Evolutionary conservation across 768 basidiomycete genomes (phyloP).

Genomic region (Rhodocollybia butyracea): DNA sequence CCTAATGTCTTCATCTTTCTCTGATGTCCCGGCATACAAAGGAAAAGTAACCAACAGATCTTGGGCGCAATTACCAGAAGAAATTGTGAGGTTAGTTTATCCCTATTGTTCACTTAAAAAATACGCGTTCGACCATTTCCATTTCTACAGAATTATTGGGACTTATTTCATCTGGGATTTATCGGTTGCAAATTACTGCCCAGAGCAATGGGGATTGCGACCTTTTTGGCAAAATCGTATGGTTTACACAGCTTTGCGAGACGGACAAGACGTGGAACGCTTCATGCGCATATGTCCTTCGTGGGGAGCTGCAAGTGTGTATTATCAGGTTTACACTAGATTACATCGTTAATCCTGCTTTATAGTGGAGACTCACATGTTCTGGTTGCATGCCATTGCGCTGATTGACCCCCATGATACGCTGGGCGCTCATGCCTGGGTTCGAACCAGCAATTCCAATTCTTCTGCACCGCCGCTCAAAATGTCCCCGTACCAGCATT

Average conservation of each 20-base stretch:
- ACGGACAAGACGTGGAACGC: slow-evolving; percentile 56
- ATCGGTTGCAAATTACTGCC: slow-evolving; percentile 3
- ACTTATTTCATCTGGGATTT: slow-evolving; percentile 6
- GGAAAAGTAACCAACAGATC: slow-evolving; percentile 2
- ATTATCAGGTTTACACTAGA: neutral
- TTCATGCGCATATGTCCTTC: slow-evolving; percentile 61
- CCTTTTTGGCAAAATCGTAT: slow-evolving; percentile 61
- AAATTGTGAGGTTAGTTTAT: neutral
- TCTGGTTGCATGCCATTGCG: slow-evolving; percentile 65
- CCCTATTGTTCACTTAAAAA: neutral
- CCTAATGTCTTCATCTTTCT: neutral
- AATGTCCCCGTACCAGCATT: slow-evolving; percentile 56
- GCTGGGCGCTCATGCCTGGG: slow-evolving; percentile 45
- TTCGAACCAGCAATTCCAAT: slow-evolving; percentile 36
- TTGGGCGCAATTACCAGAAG: slow-evolving; percentile 6
- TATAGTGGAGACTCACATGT: slow-evolving; percentile 65
- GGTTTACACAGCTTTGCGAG: slow-evolving; percentile 60
- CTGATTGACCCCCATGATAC: slow-evolving; percentile 61
- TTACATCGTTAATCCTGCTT: neutral
- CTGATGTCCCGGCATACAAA: neutral
- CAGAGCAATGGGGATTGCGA: slow-evolving; percentile 17
- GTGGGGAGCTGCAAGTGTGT: slow-evolving; percentile 62
- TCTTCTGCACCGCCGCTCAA: slow-evolving; percentile 31
- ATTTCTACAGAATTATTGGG: slow-evolving; percentile 1
- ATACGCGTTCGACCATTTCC: neutral